Percentiles rank a stretch among this genome's conserved stretches.
phyloP scores from a whole-genome alignment of 352 stramenopile genomes.

The Detonula confervacea region DNA sequence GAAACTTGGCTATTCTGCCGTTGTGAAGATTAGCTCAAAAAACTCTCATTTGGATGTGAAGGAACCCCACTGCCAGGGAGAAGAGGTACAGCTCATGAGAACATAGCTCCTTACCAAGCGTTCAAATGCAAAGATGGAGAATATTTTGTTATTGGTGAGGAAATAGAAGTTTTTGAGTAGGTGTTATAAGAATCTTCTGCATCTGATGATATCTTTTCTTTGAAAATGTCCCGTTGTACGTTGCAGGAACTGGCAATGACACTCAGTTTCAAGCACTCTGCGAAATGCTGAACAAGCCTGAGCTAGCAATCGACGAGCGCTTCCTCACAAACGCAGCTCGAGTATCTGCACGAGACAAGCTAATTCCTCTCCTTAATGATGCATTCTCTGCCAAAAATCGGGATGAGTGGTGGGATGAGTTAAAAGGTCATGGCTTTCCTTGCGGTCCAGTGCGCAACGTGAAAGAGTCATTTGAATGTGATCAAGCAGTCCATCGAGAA shows the following conservation, averaged over 20 bases:
- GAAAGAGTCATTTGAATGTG: slow-evolving; percentile 53
- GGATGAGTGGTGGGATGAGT: slow-evolving; percentile 48
- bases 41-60: no score
- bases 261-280: slow-evolving; percentile 52
- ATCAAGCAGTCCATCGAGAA: slow-evolving; percentile 32
- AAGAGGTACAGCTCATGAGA: slow-evolving; percentile 61
- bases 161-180: neutral
- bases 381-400: slow-evolving; percentile 28
- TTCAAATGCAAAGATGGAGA: slow-evolving; percentile 51
- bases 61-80: slow-evolving; percentile 31
- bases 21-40: no score
- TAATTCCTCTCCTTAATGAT: slow-evolving; percentile 44
- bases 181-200: no score
- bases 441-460: slow-evolving; percentile 49
- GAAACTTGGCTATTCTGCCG: no score
- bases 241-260: slow-evolving; percentile 45
- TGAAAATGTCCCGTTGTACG: neutral
- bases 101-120: slow-evolving; percentile 66
- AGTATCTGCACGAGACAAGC: slow-evolving; percentile 39
- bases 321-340: slow-evolving; percentile 49
- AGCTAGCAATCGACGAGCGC: slow-evolving; percentile 30
- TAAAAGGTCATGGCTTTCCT: slow-evolving; percentile 52
- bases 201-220: no score
- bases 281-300: slow-evolving; percentile 31
- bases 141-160: slow-evolving; percentile 53